Base-by-base conservation (phyloP, 805 yeast genomes). In the Debaryomyces prosopidis region DNA sequence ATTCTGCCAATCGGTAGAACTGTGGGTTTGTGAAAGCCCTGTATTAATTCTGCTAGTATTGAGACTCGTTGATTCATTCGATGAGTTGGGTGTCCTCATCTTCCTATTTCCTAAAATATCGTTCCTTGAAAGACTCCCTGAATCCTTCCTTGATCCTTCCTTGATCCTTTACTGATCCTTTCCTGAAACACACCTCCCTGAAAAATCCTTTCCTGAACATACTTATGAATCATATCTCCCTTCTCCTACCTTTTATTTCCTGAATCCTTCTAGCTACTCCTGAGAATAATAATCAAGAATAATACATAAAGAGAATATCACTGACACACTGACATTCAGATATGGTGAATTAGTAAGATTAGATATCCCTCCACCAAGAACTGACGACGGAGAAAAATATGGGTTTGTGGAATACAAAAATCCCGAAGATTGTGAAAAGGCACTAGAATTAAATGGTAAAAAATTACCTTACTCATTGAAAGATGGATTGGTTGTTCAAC, bases 361-460 rank as follows among this genome's bases (percentile, higher is more conserved):
- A 42, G 84, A 78, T 50, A 77, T 82, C 39, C 81, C 85, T 35
- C 86, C 86, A 44, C 83, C 85, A 48, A 76, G 81, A 62, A 70
- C 77, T 23, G 76, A 76, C 45, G 83, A 79, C 52, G 81, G 82
- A 34, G 73, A 79, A 49, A 82, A 81, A 54, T 82, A 72, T 55
- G 87, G 85, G 6, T 82, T 82, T 62, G 86, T 82, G 19, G 85
- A 82, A 56, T 82, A 73, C 59, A 71, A 74, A 50, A 73, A 66
- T 41, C 55, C 65, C 12, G 79, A 75, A 50, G 82, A 77, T 56
- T 80, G 84, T 50, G 80, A 80, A 51, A 69, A 69, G 31, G 84
- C 85, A 55, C 50, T 84, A 12, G 74, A 79, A 0, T 56, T 55
- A 0, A 71, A 82, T 2, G 70, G 74, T 0, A 55, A 59, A 1